Base-by-base conservation (phyloP, 164 flowering plant species). In the Vitis riparia region DNA sequence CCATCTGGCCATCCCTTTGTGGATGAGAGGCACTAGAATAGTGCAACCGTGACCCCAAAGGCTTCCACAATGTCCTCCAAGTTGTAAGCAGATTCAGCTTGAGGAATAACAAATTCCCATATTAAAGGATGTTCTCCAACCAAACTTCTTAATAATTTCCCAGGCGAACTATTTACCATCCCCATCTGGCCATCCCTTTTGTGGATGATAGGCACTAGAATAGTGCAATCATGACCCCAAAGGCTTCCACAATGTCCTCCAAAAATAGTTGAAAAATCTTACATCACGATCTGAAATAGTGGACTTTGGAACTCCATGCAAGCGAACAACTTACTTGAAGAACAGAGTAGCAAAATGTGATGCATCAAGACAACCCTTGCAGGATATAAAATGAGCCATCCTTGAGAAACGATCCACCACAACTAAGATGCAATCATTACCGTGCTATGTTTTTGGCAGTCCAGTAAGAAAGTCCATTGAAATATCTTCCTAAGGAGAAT, bases 171-270 rank as follows among this genome's bases (percentile, higher is more conserved):
- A 17, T 75, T 75, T 3, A 65, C 55, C 3, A 30, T 64, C 8
- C 69, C 64, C 1, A 68, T 29, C 44, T 73, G 76, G 2, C 76
- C 70, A 16, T 75, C 59, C 0, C 60, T 52, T 52, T 13, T 69
- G 51, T 8, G 60, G 72, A n/a, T 52, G 66, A 61, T 47, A 63
- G 0, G 55, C 17, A 3, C 23, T 7, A 11, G 23, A 44, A 19
- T 44, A 62, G 8, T 47, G n/a, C 15, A 47, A 23, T 9, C 48
- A 44, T 11, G 51, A 44, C 27, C 65, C 65, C 5, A 62, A 11
- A 17, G 48, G 9, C 13, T 48, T 19, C 51, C 51, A 62, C 4
- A 62, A 27, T 2, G 65, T 62, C n/a, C n/a, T 62, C 65, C 51
- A 62, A 5, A 62, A 47, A 48, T 62, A 48, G 2, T 2, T 62